Percentiles rank a stretch among this genome's conserved stretches.
These are phyloP conservation scores for Scenedesmus sp. DNA, from an alignment of 163 green algal species.

Conservation along the genomic window DNA sequence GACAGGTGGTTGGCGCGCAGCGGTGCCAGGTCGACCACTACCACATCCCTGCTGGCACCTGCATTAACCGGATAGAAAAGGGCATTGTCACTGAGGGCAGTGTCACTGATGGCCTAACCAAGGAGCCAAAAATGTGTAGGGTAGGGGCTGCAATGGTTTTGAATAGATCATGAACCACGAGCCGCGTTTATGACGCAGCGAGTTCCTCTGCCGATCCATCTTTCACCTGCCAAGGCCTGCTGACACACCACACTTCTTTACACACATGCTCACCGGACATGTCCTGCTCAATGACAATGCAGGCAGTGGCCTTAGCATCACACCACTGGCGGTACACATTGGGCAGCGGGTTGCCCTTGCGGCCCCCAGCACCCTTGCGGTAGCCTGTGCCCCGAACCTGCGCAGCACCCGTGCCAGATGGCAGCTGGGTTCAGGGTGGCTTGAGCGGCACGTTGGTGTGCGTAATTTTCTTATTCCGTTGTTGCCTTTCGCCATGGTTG, in stretches of 20 bases:
- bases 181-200: too few relatives aligned
- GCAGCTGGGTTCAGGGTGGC: too few relatives aligned
- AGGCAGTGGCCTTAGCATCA: constrained; percentile 69
- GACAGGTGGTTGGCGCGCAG: background rate
- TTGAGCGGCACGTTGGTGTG: too few relatives aligned
- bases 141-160: too few relatives aligned
- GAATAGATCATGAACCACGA: too few relatives aligned
- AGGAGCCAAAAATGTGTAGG: too few relatives aligned
- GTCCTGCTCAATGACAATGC: constrained; percentile 75
- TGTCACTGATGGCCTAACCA: background rate
- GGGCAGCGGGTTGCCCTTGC: constrained; percentile 79
- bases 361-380: constrained; percentile 59
- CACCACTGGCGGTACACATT: constrained; percentile 86
- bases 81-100: background rate
- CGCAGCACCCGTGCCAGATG: background rate
- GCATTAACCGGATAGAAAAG: background rate
- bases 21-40: constrained; percentile 33
- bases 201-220: too few relatives aligned
- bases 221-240: background rate
- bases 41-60: constrained; percentile 2
- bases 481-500: background rate
- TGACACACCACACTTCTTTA: background rate
- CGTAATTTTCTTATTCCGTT: too few relatives aligned
- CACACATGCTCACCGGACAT: background rate
- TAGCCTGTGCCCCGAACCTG: constrained; percentile 76